Base-by-base conservation (phyloP, 2,329 filamentous ascomycete species). In the Pezicula rhizophila region DNA sequence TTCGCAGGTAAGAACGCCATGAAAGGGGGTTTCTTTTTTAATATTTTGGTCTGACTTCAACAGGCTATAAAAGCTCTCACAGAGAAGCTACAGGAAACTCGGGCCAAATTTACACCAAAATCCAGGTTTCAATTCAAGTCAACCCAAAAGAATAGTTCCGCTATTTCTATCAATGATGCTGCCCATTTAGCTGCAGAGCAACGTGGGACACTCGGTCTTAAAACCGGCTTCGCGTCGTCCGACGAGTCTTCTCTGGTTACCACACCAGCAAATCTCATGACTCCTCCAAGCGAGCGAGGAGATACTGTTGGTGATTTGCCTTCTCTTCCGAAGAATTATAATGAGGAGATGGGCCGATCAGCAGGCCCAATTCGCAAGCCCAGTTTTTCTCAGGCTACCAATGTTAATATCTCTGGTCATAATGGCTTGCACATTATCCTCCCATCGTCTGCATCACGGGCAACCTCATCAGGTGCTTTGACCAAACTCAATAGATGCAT, bases 111-210 rank as follows among this genome's bases (percentile, higher is more conserved):
- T 46, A 80, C 81, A 0, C 89, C 90, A 7, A 87, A 85, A 57
- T 79, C 83, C 10, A 89, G 89, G 53, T 96, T 96, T 68, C 80
- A 86, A 47, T 96, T 96, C 74, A 95, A 84, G 62, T 73, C 72
- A 39, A 55, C 45, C 15, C 72, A 70, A 51, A 81, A 79, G 53
- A 79, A 75, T 52, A 59, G 67, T 1, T 75, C 75, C 7, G 73
- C 77, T 6, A 74, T 80, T 43, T 80, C 77, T 17, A 60, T 81
- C 31, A 71, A 70, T 35, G 74, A 82, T 61, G 77, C 78, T 35
- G 77, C 76, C 5, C 74, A 79, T 49, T 57, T 81, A 14, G 73
- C 76, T 14, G 65, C 70, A 10, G 68, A 76, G 51, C 68, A 72
- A 40, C 72, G 66, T 34, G 70, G 69, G 15, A n/a, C 47, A n/a